Evolutionary conservation across 2,329 filamentous ascomycete species (phyloP).

Genomic region (Aspergillus luchuensis): DNA sequence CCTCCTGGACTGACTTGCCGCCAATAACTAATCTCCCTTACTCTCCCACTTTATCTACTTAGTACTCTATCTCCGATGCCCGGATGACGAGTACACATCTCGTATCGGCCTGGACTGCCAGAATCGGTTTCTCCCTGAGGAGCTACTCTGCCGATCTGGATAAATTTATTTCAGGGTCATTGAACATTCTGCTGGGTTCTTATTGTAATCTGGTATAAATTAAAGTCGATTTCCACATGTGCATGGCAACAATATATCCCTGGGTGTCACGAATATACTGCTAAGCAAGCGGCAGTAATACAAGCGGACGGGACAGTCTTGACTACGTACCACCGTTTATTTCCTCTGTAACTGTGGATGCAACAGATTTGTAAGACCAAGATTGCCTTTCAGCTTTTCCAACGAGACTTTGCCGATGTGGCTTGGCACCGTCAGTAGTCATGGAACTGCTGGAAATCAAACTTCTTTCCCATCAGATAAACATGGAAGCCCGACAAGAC

Average conservation of each 20-base stretch:
- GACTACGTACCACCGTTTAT: neutral
- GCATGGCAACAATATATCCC: too few relatives aligned
- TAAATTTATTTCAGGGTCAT: neutral
- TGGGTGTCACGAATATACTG: too few relatives aligned
- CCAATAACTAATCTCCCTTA: too few relatives aligned
- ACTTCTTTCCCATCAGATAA: neutral
- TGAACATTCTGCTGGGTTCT: too few relatives aligned
- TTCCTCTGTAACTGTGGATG: conserved; percentile 2
- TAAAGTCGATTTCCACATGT: too few relatives aligned
- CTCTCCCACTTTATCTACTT: too few relatives aligned
- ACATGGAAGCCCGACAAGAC: neutral
- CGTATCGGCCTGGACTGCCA: neutral
- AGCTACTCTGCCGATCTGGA: neutral
- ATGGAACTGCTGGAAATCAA: neutral
- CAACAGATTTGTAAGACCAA: neutral
- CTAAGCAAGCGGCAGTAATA: neutral
- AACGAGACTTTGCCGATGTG: conserved; percentile 7
- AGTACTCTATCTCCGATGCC: neutral
- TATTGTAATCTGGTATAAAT: too few relatives aligned
- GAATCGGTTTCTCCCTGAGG: neutral
- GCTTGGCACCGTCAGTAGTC: conserved; percentile 12
- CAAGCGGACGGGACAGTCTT: neutral
- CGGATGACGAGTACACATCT: neutral
- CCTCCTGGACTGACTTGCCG: too few relatives aligned
- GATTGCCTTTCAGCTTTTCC: neutral